These are phyloP conservation scores for Berkeleyomyces rouxiae DNA, from an alignment of 2,329 filamentous ascomycete genomes.

Conservation along the genomic window DNA sequence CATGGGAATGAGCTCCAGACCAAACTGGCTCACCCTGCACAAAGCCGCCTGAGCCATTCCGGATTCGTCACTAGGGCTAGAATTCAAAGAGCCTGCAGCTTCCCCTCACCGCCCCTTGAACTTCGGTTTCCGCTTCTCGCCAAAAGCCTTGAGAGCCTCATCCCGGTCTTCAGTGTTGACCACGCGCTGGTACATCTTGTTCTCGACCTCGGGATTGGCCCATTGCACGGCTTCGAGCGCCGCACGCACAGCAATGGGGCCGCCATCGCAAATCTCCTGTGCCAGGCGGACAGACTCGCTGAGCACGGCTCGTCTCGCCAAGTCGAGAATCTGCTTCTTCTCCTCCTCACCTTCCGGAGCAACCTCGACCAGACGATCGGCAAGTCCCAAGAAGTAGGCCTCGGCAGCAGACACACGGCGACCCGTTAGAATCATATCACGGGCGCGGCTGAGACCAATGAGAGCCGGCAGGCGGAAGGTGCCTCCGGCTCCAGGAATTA, in stretches of 20 bases:
- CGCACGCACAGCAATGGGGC: conserved; percentile 64
- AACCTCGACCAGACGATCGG: conserved; percentile 77
- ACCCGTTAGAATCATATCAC: conserved; percentile 80
- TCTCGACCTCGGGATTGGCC: conserved; percentile 64
- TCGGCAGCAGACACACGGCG: conserved; percentile 69
- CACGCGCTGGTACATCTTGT: conserved; percentile 69
- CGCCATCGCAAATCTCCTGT: conserved; percentile 74
- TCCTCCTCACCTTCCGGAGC: conserved; percentile 25
- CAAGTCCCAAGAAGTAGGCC: conserved; percentile 81
- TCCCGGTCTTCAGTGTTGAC: conserved; percentile 70
- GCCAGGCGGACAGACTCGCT: conserved; percentile 65
- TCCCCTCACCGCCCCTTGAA: conserved; percentile 35
- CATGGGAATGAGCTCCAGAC: neutral
- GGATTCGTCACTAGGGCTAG: neutral
- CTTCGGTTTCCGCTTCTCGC: conserved; percentile 42
- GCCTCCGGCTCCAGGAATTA: conserved; percentile 87
- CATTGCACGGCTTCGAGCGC: conserved; percentile 62
- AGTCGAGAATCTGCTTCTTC: conserved; percentile 29
- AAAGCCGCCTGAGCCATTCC: neutral
- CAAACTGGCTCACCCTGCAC: neutral
- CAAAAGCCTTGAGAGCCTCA: conserved; percentile 77
- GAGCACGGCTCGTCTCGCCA: conserved; percentile 51
- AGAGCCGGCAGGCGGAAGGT: conserved; percentile 73
- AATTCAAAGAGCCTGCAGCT: neutral
- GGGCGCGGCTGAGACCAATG: conserved; percentile 64